Conservation (phyloP, 2,329 filamentous ascomycete species). For the Ceratocystis eucalypticola region DNA sequence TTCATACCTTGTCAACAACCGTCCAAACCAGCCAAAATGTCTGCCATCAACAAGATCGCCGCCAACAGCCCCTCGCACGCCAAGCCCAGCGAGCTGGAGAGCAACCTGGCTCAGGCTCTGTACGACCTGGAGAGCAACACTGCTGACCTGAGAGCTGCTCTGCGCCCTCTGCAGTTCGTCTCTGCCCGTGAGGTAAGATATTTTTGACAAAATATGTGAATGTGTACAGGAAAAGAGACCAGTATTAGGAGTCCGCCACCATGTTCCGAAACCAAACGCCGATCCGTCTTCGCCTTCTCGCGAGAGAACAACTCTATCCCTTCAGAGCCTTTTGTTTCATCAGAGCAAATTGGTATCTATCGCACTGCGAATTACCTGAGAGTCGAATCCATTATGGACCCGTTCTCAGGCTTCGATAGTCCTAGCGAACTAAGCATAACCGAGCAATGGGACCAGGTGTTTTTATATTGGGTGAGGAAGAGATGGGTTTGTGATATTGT, state of each 20-base stretch:
- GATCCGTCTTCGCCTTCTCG: constrained; percentile 17
- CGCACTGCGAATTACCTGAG: background rate
- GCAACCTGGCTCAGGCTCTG: constrained; percentile 88
- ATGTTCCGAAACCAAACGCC: constrained; percentile 18
- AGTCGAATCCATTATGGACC: constrained; percentile 5
- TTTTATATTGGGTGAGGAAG: constrained; percentile 9
- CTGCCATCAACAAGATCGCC: constrained; percentile 95
- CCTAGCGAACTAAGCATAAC: constrained; percentile 11
- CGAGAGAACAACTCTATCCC: constrained; percentile 15
- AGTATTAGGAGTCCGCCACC: constrained; percentile 13
- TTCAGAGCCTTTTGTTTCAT: constrained; percentile 1
- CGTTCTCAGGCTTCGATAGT: constrained; percentile 4
- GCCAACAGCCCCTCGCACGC: constrained; percentile 90
- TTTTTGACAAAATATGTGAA: constrained; percentile 8
- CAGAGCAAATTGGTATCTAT: background rate
- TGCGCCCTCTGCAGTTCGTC: constrained; percentile 96
- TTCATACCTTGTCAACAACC: constrained; percentile 19
- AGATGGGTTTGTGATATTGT: background rate
- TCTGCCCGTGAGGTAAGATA: constrained; percentile 96
- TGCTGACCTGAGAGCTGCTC: constrained; percentile 87
- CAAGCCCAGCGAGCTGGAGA: constrained; percentile 95
- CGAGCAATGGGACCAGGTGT: constrained; percentile 8
- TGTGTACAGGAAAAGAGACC: background rate
- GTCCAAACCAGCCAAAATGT: constrained; percentile 43
- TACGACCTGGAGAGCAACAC: constrained; percentile 99